Percentiles rank a stretch among this genome's conserved stretches.
Evolutionary conservation across 2,329 filamentous ascomycete species (phyloP).

Genomic region (Chaetomiaceae sp.): DNA sequence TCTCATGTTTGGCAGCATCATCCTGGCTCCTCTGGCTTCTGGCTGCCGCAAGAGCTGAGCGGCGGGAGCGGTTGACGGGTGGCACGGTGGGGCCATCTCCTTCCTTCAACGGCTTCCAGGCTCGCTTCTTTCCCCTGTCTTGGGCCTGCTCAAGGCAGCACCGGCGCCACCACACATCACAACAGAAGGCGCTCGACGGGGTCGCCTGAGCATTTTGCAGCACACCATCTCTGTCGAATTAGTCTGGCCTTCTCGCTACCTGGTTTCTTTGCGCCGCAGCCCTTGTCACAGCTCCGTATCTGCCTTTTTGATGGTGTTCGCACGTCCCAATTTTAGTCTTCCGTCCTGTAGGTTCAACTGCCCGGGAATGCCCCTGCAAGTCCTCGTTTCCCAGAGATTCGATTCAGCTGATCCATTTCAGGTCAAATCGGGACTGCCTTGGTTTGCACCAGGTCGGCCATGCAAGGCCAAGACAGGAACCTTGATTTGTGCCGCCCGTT

Average conservation of each 20-base stretch:
- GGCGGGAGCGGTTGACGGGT: conserved; percentile 3
- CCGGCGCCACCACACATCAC: neutral
- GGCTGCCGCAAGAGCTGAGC: neutral
- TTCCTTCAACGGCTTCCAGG: neutral
- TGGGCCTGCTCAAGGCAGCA: too few species aligned
- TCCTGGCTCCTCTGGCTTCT: conserved; percentile 1
- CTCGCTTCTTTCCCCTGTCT: neutral
- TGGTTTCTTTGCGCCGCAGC: too few species aligned
- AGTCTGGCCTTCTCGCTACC: too few species aligned
- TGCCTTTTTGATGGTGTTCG: neutral
- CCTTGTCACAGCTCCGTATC: too few species aligned
- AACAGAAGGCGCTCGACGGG: too few species aligned
- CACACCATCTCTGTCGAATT: neutral
- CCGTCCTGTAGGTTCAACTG: neutral
- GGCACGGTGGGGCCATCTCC: conserved; percentile 2
- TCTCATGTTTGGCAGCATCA: conserved; percentile 11
- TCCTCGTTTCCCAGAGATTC: conserved; percentile 3
- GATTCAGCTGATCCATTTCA: neutral
- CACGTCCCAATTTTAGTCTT: conserved; percentile 10
- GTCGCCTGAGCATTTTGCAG: neutral
- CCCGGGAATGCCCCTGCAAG: neutral
- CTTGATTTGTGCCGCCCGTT: neutral
- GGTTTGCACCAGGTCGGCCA: neutral
- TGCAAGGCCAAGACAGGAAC: neutral
- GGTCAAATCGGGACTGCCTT: neutral